A percentile compares a stretch with the other conserved stretches of the same genome.
phyloP scores from a whole-genome alignment of 257 asterid species.

The Penstemon barbatus region DNA sequence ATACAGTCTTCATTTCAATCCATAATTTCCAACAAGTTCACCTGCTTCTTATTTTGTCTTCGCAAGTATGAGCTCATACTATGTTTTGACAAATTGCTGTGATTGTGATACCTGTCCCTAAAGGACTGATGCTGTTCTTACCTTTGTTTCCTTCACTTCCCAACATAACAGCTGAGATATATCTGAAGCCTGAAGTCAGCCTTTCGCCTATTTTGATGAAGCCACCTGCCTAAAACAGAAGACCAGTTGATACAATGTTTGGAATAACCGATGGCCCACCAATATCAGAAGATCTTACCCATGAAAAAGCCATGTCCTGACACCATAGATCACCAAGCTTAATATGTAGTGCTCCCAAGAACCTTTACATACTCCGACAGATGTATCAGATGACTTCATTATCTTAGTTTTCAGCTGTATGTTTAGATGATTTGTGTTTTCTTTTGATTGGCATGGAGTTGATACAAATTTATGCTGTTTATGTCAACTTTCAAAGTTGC shows the following conservation, averaged over 20 bases:
- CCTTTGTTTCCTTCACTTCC: slow-evolving; percentile 87
- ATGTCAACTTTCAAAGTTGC: slow-evolving; percentile 26
- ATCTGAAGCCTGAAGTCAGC: slow-evolving; percentile 93
- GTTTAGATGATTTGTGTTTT: slow-evolving; percentile 32
- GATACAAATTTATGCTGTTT: slow-evolving; percentile 20
- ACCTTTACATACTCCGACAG: slow-evolving; percentile 49
- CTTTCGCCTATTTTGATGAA: slow-evolving; percentile 68
- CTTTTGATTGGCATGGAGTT: slow-evolving; percentile 28
- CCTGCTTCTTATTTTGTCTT: slow-evolving; percentile 31
- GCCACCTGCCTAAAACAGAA: slow-evolving; percentile 96
- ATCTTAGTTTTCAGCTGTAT: slow-evolving; percentile 46
- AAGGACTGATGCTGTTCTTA: slow-evolving; percentile 73
- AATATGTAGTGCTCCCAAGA: slow-evolving; percentile 63
- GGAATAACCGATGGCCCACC: slow-evolving; percentile 75
- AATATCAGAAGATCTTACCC: slow-evolving; percentile 68
- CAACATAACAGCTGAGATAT: slow-evolving; percentile 81
- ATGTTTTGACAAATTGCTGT: slow-evolving; percentile 37
- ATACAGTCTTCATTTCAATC: slow-evolving; percentile 28
- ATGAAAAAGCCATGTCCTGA: slow-evolving; percentile 64
- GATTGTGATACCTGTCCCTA: slow-evolving; percentile 44
- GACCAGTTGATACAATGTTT: slow-evolving; percentile 82
- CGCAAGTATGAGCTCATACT: slow-evolving; percentile 33
- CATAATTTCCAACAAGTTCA: slow-evolving; percentile 27
- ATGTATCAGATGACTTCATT: slow-evolving; percentile 49
- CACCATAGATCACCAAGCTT: slow-evolving; percentile 63